These are phyloP conservation scores for Cladosporium sp. DNA, from an alignment of 2,329 filamentous ascomycete genomes.

Conservation along the genomic window DNA sequence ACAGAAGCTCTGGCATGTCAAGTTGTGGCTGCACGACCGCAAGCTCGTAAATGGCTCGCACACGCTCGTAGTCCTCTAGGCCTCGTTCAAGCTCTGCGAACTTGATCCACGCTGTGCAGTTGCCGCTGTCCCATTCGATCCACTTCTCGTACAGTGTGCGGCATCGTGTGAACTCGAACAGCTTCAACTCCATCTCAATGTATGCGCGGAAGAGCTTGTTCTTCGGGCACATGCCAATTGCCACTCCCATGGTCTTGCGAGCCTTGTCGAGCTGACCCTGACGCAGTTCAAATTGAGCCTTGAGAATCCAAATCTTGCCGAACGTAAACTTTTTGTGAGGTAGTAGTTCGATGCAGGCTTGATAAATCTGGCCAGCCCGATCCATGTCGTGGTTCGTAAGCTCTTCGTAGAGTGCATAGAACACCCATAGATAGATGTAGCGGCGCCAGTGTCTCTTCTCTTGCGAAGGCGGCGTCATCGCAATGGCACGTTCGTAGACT, in stretches of 20 bases:
- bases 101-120: slow-evolving; percentile 92
- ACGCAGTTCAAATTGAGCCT: slow-evolving; percentile 89
- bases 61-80: slow-evolving; percentile 83
- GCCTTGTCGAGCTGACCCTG: slow-evolving; percentile 78
- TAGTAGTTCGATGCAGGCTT: slow-evolving; percentile 80
- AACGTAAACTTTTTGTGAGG: slow-evolving; percentile 98
- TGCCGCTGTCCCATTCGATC: slow-evolving; percentile 85
- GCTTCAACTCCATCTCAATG: slow-evolving; percentile 84
- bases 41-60: slow-evolving; percentile 88
- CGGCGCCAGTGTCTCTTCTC: slow-evolving; percentile 97
- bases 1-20: slow-evolving; percentile 96
- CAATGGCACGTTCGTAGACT: slow-evolving; percentile 92
- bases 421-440: slow-evolving; percentile 97
- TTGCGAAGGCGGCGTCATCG: slow-evolving; percentile 89
- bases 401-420: slow-evolving; percentile 96
- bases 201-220: slow-evolving; percentile 94
- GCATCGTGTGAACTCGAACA: slow-evolving; percentile 92
- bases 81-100: slow-evolving; percentile 92
- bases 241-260: slow-evolving; percentile 83
- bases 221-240: slow-evolving; percentile 93
- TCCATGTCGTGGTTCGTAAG: slow-evolving; percentile 75
- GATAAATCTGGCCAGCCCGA: slow-evolving; percentile 85
- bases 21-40: slow-evolving; percentile 78
- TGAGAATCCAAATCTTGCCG: slow-evolving; percentile 92
- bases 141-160: slow-evolving; percentile 92